Base-by-base conservation (phyloP, 1,284 basidiomycete genomes). In the Trametes sp. region DNA sequence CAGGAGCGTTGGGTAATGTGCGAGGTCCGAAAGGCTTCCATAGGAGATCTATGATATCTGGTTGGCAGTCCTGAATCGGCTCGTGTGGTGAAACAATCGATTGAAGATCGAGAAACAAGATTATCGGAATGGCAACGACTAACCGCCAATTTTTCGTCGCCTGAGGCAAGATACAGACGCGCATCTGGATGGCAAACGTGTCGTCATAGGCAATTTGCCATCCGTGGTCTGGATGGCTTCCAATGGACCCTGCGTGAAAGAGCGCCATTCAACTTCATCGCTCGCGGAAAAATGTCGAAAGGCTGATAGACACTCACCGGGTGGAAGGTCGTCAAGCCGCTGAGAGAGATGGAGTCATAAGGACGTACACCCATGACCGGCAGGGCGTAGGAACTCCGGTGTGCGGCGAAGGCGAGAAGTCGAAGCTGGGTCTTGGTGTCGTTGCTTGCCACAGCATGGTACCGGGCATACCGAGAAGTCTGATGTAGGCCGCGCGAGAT, bases 351-450 rank as follows among this genome's bases (percentile, higher is more conserved):
- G 28, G 7, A 1, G n/a, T 33, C 36, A 46, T 33, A 21, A 44
- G 36, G 24, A 6, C n/a, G 29, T 11, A 8, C 21, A 59, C 53
- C 16, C 52, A 50, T 50, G 59, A 33, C 42, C 50, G 10, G 10
- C 52, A 14, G 1, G 16, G 26, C n/a, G 36, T 35, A 44, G 21
- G 26, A 41, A 23, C 59, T 60, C 59, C 59, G 59, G 23, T 42
- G 44, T 35, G 35, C 59, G 59, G 59, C 52, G 59, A 60, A 60
- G 52, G 36, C 33, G 23, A 54, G 58, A 60, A 60, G 44, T 54
- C 42, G 59, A 60, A 54, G 59, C 52, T 13, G 23, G 13, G 21
- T 13, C 4, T 35, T 31, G 52, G 59, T 33, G n/a, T 41, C 59
- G 59, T 46, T 29, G 36, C 28, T 21, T 49, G 59, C 52, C 59